Conservation (phyloP, 2,329 filamentous ascomycete species). For the Pezicula carpinea region DNA sequence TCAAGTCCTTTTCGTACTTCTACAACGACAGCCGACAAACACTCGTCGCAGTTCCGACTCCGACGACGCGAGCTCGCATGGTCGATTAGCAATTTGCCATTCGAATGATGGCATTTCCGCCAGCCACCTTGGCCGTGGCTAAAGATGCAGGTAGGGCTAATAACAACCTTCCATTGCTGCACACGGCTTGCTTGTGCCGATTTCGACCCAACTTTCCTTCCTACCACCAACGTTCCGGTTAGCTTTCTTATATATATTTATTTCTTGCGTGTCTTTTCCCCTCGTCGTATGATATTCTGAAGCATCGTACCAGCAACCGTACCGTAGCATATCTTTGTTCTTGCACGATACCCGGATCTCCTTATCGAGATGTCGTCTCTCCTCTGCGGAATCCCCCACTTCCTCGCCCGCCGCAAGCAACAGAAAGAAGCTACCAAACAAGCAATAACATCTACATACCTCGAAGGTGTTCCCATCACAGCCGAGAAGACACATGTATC, state of each 20-base stretch:
- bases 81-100: background rate
- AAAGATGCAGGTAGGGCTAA: background rate
- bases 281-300: background rate
- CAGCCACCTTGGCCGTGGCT: background rate
- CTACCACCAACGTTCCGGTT: background rate
- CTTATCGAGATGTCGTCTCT: background rate
- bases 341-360: too few species aligned
- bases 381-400: background rate
- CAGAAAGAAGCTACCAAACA: background rate
- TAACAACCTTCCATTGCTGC: background rate
- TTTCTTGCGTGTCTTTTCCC: background rate
- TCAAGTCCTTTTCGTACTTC: too few species aligned
- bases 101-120: background rate
- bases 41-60: background rate
- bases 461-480: background rate
- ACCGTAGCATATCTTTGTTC: background rate
- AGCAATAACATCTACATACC: background rate
- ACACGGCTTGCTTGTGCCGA: background rate
- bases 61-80: background rate
- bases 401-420: background rate
- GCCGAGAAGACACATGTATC: background rate
- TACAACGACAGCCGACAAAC: too few species aligned
- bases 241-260: background rate
- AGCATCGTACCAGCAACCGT: background rate
- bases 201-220: background rate